Conservation (phyloP, 306 rosid genomes). For the Dryas octopetala region DNA sequence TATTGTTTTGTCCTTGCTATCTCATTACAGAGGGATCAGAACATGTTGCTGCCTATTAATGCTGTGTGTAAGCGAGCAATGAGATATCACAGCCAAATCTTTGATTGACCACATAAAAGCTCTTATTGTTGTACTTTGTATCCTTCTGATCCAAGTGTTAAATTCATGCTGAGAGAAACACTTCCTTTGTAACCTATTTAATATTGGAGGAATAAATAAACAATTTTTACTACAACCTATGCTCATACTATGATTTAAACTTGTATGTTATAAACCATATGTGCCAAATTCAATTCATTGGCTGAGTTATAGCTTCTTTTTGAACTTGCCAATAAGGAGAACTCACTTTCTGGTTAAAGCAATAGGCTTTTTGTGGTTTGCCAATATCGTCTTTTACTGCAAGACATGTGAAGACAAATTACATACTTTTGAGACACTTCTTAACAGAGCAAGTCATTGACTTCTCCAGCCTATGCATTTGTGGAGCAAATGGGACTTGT, state of each 20-base stretch:
- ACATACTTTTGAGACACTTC: too few relatives aligned
- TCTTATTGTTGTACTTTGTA: not conserved
- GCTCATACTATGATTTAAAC: too few relatives aligned
- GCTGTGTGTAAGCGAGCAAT: not conserved
- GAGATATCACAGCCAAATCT: not conserved
- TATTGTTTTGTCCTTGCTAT: not conserved
- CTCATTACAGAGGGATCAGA: not conserved
- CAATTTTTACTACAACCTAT: too few relatives aligned
- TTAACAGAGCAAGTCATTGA: too few relatives aligned
- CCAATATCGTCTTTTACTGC: too few relatives aligned
- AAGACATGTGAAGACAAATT: too few relatives aligned
- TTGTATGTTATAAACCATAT: too few relatives aligned
- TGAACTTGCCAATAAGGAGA: not conserved
- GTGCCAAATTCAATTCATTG: not conserved
- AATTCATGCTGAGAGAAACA: not conserved
- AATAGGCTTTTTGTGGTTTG: too few relatives aligned
- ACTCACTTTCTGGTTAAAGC: not conserved
- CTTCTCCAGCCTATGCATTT: too few relatives aligned
- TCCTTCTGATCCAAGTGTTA: not conserved
- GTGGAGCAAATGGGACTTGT: too few relatives aligned
- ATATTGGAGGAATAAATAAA: too few relatives aligned
- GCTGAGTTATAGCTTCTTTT: not conserved
- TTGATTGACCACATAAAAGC: not conserved
- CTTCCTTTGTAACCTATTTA: not conserved
- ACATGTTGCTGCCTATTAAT: not conserved